Base-by-base conservation (phyloP, 208 protist species). In the Leishmania major region DNA sequence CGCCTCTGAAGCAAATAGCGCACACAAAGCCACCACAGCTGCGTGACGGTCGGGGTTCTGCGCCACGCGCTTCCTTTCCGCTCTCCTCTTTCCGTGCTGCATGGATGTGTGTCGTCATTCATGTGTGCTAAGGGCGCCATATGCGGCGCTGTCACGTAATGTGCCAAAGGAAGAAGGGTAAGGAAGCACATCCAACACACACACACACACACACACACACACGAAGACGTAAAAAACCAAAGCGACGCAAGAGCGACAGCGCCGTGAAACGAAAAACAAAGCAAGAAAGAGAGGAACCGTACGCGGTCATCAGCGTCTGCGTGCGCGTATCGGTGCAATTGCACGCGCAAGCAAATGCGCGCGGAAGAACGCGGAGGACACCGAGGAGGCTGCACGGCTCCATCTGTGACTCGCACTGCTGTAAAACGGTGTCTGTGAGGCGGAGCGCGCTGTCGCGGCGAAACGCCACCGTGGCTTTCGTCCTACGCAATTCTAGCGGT, bases 401-500 rank as follows among this genome's bases (percentile, higher is more conserved):
- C 31, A 69, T 13, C 62, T 17, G 40, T 13, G 31, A 69, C 62
- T 35, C 62, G 62, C 11, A 3, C 4, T 40, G 15, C 62, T 19
- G 31, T 10, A 43, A 40, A 69, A 40, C 62, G 13, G 31, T 40
- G 15, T 17, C 11, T 19, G 40, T 19, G 28, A 3, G 13, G 4
- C 31, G 31, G 62, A 7, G 31, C 57, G 57, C 25, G 25, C 13
- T 31, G 57, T 25, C 3, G 6, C 57, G 5, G 57, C 57, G 28
- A 6, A 5, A 31, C 57, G 57, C 28, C 22, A 25, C 57, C 28
- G 57, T 62, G 57, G 25, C 57, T 62, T 31, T 31, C 25, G 57
- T 78, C 78, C 70, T 53, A 35, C 81, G 5, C 51, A 0, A 59
- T 35, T 83, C 74, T 67, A 40, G 45, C 43, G 40, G n/a, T 72